phyloP scores from a whole-genome alignment of 2,329 filamentous ascomycete species.

The Penicillium concentricum region DNA sequence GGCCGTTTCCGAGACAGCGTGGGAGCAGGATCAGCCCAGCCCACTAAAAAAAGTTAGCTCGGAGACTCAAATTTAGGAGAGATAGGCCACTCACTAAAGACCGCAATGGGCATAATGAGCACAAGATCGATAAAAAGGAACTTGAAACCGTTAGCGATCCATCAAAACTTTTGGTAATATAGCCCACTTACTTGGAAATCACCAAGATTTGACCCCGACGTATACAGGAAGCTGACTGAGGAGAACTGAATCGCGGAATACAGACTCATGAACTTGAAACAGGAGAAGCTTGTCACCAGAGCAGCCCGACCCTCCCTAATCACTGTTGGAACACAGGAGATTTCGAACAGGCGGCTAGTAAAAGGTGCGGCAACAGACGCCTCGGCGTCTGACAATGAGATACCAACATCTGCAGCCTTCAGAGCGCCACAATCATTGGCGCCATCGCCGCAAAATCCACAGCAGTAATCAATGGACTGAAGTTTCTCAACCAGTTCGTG shows the following conservation, averaged over 20 bases:
- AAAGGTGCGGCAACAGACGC: constrained; percentile 98
- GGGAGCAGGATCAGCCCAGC: constrained; percentile 85
- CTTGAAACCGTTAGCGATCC: constrained; percentile 34
- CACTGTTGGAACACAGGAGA: constrained; percentile 88
- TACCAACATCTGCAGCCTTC: constrained; percentile 95
- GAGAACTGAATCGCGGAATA: constrained; percentile 99
- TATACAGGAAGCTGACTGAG: constrained; percentile 93
- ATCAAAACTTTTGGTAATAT: neutral
- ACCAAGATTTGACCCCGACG: constrained; percentile 87
- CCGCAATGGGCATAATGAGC: constrained; percentile 90
- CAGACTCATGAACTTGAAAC: constrained; percentile 99
- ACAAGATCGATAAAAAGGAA: constrained; percentile 94
- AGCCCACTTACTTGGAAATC: constrained; percentile 72
- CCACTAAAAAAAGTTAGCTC: constrained; percentile 57
- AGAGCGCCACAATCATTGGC: constrained; percentile 96
- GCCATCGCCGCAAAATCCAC: constrained; percentile 94
- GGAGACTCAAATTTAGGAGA: neutral
- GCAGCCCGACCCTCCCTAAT: constrained; percentile 93
- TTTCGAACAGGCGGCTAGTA: constrained; percentile 92
- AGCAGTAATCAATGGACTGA: constrained; percentile 92
- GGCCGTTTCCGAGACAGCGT: constrained; percentile 79
- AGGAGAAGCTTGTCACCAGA: constrained; percentile 97
- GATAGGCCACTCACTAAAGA: constrained; percentile 67
- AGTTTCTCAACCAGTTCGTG: constrained; percentile 96
- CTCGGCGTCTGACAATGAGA: constrained; percentile 94